phyloP scores from a whole-genome alignment of 768 basidiomycete genomes.

The Psilocybe cubensis region DNA sequence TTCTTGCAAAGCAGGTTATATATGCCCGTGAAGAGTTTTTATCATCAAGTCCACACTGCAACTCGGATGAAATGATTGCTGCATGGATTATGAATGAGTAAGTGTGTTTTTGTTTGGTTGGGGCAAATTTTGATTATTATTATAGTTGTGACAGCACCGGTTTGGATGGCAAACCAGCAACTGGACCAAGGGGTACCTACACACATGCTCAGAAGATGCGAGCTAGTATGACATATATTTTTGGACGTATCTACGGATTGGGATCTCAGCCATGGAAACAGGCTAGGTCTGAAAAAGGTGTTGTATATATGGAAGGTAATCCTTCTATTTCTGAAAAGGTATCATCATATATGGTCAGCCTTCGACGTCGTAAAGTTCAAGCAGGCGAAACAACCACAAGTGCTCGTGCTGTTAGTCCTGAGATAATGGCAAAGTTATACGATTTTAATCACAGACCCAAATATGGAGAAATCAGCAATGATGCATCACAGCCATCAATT shows the following conservation, averaged over 20 bases:
- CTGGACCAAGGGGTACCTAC: slow-evolving; percentile 20
- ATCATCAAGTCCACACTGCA: not conserved
- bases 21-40: slow-evolving; percentile 9
- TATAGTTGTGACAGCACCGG: slow-evolving; percentile 16
- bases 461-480: slow-evolving; percentile 5
- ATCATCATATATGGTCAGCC: slow-evolving; percentile 18
- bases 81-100: slow-evolving; percentile 17
- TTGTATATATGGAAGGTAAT: slow-evolving; percentile 9
- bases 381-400: slow-evolving; percentile 16
- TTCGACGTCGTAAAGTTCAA: slow-evolving; percentile 15
- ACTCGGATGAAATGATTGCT: slow-evolving; percentile 12
- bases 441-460: slow-evolving; percentile 13
- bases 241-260: slow-evolving; percentile 27
- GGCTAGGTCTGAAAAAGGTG: not conserved
- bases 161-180: slow-evolving; percentile 11
- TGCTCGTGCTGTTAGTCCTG: slow-evolving; percentile 16
- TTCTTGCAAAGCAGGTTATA: slow-evolving; percentile 2
- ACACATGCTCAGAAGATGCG: slow-evolving; percentile 40
- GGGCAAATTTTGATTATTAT: not conserved
- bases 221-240: slow-evolving; percentile 32
- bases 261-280: slow-evolving; percentile 32
- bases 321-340: slow-evolving; percentile 18
- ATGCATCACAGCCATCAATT: not conserved
- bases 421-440: slow-evolving; percentile 12
- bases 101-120: not conserved